Conservation (phyloP, 208 protist genomes). For the Eutreptiella sp. region DNA sequence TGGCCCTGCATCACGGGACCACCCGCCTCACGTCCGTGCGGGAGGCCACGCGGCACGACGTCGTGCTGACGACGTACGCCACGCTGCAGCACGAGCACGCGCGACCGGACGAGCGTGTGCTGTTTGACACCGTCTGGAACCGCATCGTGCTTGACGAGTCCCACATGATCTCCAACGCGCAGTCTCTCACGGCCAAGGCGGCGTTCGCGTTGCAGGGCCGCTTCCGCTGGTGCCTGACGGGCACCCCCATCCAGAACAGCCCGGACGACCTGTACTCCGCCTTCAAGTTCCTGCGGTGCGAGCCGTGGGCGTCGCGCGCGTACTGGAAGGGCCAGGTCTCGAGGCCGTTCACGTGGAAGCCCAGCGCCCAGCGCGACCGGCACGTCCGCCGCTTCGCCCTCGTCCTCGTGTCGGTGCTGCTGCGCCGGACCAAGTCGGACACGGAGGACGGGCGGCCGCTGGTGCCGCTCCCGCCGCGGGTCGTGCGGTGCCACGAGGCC, state of each 20-base stretch:
- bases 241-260: constrained; percentile 85
- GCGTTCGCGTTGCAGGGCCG: constrained; percentile 65
- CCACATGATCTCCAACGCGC: constrained; percentile 81
- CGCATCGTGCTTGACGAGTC: constrained; percentile 88
- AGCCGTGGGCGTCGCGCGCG: constrained; percentile 5
- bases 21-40: constrained; percentile 56
- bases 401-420: not conserved
- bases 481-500: constrained; percentile 54
- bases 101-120: constrained; percentile 46
- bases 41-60: constrained; percentile 74
- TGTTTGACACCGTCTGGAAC: constrained; percentile 80
- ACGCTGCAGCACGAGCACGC: constrained; percentile 1
- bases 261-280: constrained; percentile 83
- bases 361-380: constrained; percentile 10
- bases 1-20: constrained; percentile 72
- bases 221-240: constrained; percentile 80
- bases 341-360: too few species aligned
- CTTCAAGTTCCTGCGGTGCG: constrained; percentile 63
- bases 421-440: constrained; percentile 18
- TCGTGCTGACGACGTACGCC: constrained; percentile 80
- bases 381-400: not conserved
- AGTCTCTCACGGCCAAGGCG: constrained; percentile 52
- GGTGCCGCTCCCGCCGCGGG: constrained; percentile 39
- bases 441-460: constrained; percentile 10
- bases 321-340: constrained; percentile 7